Conservation (phyloP, 352 stramenopile genomes). For the Bremia lactucae region DNA sequence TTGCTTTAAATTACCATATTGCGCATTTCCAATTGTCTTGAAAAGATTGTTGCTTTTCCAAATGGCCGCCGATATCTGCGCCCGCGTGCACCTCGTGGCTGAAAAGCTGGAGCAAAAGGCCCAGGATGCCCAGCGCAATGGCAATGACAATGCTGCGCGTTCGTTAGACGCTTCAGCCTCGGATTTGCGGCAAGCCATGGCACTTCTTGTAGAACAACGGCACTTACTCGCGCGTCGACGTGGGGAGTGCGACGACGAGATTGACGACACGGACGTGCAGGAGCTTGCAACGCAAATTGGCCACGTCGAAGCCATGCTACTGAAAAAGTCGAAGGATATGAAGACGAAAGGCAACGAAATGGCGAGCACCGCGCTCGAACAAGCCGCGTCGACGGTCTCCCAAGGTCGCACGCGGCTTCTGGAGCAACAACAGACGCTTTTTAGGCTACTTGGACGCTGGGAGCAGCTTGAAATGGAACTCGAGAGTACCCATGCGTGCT, state of each 20-base stretch:
- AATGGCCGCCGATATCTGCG: constrained; percentile 45
- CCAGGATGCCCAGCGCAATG: constrained; percentile 49
- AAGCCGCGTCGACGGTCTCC: constrained; percentile 36
- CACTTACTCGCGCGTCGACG: constrained; percentile 26
- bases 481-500: no score
- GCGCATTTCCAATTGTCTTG: no score
- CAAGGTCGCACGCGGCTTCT: constrained; percentile 21
- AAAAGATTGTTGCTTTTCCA: no score
- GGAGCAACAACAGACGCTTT: constrained; percentile 45
- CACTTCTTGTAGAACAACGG: constrained; percentile 46
- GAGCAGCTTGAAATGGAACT: no score
- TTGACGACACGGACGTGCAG: constrained; percentile 17
- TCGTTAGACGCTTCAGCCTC: constrained; percentile 36
- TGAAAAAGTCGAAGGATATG: constrained; percentile 75
- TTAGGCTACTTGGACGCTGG: constrained; percentile 26
- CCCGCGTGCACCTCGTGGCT: constrained; percentile 59
- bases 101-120: constrained; percentile 66
- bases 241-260: constrained; percentile 15
- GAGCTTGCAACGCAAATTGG: constrained; percentile 28
- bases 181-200: constrained; percentile 42
- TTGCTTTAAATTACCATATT: no score
- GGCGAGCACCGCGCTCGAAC: constrained; percentile 38
- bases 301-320: constrained; percentile 43
- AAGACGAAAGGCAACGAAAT: constrained; percentile 48
- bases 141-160: constrained; percentile 36